These are phyloP conservation scores for Diaporthe sp. DNA, from an alignment of 2,329 filamentous ascomycete species.

Conservation along the genomic window DNA sequence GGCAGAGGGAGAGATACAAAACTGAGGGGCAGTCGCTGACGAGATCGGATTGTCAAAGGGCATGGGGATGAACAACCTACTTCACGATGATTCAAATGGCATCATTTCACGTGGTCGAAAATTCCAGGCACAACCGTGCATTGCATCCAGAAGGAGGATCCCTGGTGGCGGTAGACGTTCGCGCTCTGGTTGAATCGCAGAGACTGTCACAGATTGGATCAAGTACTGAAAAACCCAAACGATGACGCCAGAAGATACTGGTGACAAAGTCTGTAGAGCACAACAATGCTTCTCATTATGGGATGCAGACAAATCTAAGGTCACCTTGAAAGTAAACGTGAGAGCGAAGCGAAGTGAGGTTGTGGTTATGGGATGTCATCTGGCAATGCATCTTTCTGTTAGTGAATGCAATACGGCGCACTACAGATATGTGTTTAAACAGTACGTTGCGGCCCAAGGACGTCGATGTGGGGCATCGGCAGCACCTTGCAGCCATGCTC, in stretches of 20 bases:
- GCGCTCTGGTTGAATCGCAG: not conserved
- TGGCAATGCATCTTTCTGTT: not conserved
- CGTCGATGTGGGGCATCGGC: slow-evolving; percentile 13
- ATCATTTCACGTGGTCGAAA: not conserved
- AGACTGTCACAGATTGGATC: too few species aligned
- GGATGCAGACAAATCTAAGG: not conserved
- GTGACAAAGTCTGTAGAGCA: not conserved
- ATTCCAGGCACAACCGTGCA: not conserved
- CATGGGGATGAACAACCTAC: too few species aligned
- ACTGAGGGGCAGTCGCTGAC: not conserved
- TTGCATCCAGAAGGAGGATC: not conserved
- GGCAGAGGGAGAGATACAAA: not conserved
- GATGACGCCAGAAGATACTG: too few species aligned
- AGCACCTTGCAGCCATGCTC: not conserved
- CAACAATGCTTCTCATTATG: not conserved
- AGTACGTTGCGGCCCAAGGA: not conserved
- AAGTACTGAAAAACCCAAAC: not conserved
- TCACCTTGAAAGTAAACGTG: not conserved
- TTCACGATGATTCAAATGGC: not conserved
- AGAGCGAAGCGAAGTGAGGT: not conserved
- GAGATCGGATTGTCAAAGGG: not conserved
- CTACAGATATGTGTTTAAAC: not conserved
- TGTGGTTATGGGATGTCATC: not conserved
- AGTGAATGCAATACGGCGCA: not conserved
- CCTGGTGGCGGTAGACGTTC: not conserved